phyloP scores from a whole-genome alignment of 1,139 yeast species.

The Candida glucosophila region DNA sequence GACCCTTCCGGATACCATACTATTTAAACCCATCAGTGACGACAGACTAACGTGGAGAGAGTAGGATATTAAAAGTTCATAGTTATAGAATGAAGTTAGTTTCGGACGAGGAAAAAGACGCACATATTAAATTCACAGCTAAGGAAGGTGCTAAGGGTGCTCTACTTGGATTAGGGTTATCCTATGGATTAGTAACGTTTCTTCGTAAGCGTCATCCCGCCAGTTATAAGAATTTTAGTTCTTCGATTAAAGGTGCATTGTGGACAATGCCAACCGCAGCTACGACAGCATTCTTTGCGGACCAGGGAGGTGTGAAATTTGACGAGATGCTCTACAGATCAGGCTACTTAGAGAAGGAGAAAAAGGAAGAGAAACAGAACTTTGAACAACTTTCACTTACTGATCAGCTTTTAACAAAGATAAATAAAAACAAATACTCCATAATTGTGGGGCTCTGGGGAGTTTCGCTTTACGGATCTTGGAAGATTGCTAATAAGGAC shows the following conservation, averaged over 20 bases:
- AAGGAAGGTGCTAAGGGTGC: conserved; percentile 60
- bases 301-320: conserved; percentile 47
- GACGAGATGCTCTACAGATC: conserved; percentile 39
- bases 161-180: conserved; percentile 43
- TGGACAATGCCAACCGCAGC: conserved; percentile 54
- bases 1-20: too few relatives aligned
- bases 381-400: conserved; percentile 35
- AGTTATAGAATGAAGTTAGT: conserved; percentile 50
- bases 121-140: conserved; percentile 49
- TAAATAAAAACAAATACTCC: conserved; percentile 58
- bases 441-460: conserved; percentile 78
- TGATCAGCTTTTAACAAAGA: conserved; percentile 34
- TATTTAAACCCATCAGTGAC: too few relatives aligned
- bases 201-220: conserved; percentile 15
- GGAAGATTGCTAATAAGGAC: conserved; percentile 66
- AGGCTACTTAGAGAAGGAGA: conserved; percentile 8
- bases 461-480: conserved; percentile 75
- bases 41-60: too few relatives aligned
- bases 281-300: conserved; percentile 48
- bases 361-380: conserved; percentile 27
- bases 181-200: conserved; percentile 37
- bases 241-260: conserved; percentile 50
- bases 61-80: background rate
- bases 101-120: conserved; percentile 55
- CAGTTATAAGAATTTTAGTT: conserved; percentile 12